Base-by-base conservation (phyloP, 805 yeast species). In the Candida peoriensis region DNA sequence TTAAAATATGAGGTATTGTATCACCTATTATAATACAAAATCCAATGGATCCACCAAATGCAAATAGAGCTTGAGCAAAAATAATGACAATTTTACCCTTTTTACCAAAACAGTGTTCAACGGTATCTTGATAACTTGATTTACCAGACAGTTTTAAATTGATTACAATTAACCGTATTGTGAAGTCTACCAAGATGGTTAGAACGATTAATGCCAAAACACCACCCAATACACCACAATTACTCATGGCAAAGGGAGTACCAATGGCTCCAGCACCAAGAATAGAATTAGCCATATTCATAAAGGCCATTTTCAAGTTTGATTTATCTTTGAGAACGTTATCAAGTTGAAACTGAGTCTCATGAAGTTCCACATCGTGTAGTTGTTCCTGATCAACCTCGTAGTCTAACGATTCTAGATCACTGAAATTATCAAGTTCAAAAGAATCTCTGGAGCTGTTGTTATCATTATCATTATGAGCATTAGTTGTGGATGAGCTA, bases 181-280 rank as follows among this genome's bases (percentile, higher is more conserved):
- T 89, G 93, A 96, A 89, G 59, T 90, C 97, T 10, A 88, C 86
- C 12, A 87, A 64, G 2, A 78, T 39, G 0, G 95, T 78, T 36
- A 90, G 60, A 0, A 72, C 48, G 0, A 76, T 49, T 54, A 87
- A 67, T 6, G 78, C 68, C 3, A 86, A 16, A 1, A 80, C 51
- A 4, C 95, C 95, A 1, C 90, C 87, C 0, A 79, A 38, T 4
- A 90, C 57, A 0, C 97, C 97, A 14, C 85, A 71, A 48, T 88
- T 85, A 30, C 72, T 66, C 50, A 89, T 76, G 0, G 97, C 96
- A 44, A 79, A 82, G 2, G 97, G 95, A 44, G 88, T 94, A 2
- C 97, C 96, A 21, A 90, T 86, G 35, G 90, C 85, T 7, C 97
- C 97, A 0, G 97, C 97, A 0, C 97, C 97, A 6, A 90, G 67